Evolutionary conservation across 1,284 basidiomycete genomes (phyloP).

Genomic region (Ustilago xerochloae): DNA sequence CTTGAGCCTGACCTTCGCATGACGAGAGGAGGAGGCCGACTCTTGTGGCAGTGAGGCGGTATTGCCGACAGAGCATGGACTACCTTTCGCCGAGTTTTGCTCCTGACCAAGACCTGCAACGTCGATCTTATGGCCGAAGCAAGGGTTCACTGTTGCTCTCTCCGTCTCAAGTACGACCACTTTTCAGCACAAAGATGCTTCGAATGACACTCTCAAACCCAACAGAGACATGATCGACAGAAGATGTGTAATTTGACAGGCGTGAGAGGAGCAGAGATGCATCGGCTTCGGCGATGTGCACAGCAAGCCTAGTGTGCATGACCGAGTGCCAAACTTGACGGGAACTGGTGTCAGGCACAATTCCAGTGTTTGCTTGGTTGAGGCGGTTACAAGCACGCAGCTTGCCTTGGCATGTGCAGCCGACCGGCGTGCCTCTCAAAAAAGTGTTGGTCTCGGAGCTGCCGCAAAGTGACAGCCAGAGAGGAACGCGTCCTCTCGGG

Average conservation of each 20-base stretch:
- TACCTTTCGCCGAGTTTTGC: not conserved
- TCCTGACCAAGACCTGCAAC: not conserved
- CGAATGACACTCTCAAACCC: not conserved
- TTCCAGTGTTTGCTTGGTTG: not conserved
- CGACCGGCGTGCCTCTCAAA: not conserved
- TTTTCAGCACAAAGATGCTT: not conserved
- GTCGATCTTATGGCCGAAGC: not conserved
- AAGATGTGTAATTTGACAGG: not conserved
- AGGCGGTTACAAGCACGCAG: conserved; percentile 3
- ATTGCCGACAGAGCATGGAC: not conserved
- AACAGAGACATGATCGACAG: not conserved
- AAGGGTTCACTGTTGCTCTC: not conserved
- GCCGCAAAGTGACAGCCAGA: not conserved
- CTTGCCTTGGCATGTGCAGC: conserved; percentile 23
- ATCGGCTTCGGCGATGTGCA: conserved; percentile 36
- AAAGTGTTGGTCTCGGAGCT: conserved; percentile 34
- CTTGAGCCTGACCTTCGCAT: too few species aligned
- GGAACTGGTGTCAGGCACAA: not conserved
- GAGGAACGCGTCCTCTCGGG: not conserved
- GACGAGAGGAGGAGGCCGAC: not conserved
- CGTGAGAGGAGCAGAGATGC: not conserved
- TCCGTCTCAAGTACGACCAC: not conserved
- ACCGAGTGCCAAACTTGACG: conserved; percentile 25
- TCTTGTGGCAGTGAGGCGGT: not conserved
- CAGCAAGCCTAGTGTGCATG: not conserved